Base-by-base conservation (phyloP, 345 rosid species). In the Boechera retrofracta region DNA sequence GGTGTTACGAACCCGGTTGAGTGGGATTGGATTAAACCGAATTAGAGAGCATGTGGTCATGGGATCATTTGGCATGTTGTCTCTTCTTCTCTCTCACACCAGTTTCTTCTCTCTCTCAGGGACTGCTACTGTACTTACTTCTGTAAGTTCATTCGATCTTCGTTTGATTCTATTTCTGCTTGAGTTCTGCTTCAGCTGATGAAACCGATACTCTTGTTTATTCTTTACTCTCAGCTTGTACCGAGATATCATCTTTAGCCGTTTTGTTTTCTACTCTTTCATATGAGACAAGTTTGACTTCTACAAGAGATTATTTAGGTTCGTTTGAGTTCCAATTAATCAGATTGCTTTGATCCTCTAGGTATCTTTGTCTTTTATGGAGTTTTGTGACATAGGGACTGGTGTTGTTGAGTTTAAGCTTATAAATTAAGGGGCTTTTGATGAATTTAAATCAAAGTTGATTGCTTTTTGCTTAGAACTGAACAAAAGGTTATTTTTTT, bases 81-180 rank as follows among this genome's bases (percentile, higher is more conserved):
- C 39, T 53, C 31, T 41, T 55, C 64, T 69, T 39, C 53, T 68
- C 41, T 69, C 44, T 1, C 42, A 31, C 55, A 69, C 42, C 18
- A n/a, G 18, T 55, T 55, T 56, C 51, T 54, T 42, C 16, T 29
- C 7, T 15, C 16, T 55, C 66, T 45, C 16, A 11, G 58, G 32
- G 67, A 49, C 28, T 47, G 0, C 5, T 16, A 21, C 58, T 59
- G 9, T 16, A 32, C 75, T 59, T 24, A 28, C 39, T 21, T 61
- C 7, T 28, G 73, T 75, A 67, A 67, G 35, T 65, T 45, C 39
- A 64, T 42, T 55, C 7, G 15, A 65, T 65, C 72, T 21, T 55
- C 13, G 2, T 15, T 45, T 33, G 5, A 26, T 47, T 58, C 5
- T 42, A 1, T 32, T 42, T 57, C 18, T 16, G 7, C 18, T 57